These are phyloP conservation scores for Agrocybe praecox DNA, from an alignment of 768 basidiomycete genomes.

Conservation along the genomic window DNA sequence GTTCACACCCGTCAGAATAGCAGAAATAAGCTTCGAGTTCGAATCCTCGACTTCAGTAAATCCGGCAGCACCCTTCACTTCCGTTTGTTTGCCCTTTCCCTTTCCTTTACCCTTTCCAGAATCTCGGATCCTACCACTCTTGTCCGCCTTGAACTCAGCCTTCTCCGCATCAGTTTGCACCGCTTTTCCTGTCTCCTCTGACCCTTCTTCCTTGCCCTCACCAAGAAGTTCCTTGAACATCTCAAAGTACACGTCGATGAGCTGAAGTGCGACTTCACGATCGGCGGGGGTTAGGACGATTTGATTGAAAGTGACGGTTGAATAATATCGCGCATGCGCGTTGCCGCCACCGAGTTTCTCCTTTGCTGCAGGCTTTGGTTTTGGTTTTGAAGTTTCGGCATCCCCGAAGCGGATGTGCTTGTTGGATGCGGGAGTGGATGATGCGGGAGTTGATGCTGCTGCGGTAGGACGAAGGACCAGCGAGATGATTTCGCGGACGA, in stretches of 20 bases:
- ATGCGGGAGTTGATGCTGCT: constrained; percentile 33
- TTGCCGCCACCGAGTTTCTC: constrained; percentile 51
- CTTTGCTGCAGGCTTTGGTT: constrained; percentile 28
- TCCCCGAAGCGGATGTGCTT: constrained; percentile 60
- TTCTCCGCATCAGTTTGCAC: constrained; percentile 32
- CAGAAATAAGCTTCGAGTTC: constrained; percentile 83
- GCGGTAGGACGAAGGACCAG: constrained; percentile 71
- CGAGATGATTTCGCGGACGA: constrained; percentile 85
- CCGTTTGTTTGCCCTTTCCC: constrained; percentile 36
- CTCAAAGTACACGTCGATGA: constrained; percentile 93
- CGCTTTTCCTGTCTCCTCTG: constrained; percentile 49
- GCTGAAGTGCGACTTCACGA: constrained; percentile 68
- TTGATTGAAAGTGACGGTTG: constrained; percentile 93
- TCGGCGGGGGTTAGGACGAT: constrained; percentile 75
- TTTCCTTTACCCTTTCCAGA: constrained; percentile 30
- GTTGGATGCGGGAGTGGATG: constrained; percentile 19
- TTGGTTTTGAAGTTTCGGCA: constrained; percentile 30
- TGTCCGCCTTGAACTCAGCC: constrained; percentile 34
- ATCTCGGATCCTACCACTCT: constrained; percentile 35
- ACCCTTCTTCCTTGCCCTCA: constrained; percentile 42
- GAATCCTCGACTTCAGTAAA: constrained; percentile 78
- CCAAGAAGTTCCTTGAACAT: constrained; percentile 89
- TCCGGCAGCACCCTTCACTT: constrained; percentile 58
- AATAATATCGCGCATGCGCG: constrained; percentile 87
- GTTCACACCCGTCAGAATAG: constrained; percentile 92